Evolutionary conservation across 495 filamentous ascomycete species (phyloP).

Genomic region (Thermothielavioides terrestris): DNA sequence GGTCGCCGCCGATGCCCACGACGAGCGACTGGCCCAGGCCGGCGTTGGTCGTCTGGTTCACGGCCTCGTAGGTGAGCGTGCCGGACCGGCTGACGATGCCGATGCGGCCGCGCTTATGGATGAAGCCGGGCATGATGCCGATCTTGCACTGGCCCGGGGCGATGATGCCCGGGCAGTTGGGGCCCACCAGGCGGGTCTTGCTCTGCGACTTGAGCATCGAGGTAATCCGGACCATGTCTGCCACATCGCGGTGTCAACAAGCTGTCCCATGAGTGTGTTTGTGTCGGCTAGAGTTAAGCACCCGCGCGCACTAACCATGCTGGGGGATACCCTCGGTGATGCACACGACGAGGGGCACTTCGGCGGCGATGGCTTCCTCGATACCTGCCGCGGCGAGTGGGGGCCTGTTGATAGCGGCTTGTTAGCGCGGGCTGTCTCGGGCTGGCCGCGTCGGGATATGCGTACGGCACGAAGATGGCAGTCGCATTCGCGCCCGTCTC

Average conservation of each 20-base stretch:
- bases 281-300: not conserved
- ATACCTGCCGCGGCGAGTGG: slow-evolving; percentile 89
- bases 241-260: slow-evolving; percentile 9
- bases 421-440: not conserved
- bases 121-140: slow-evolving; percentile 99
- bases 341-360: slow-evolving; percentile 88
- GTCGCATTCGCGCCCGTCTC: slow-evolving; percentile 83
- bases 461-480: slow-evolving; percentile 95
- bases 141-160: slow-evolving; percentile 99
- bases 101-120: slow-evolving; percentile 98
- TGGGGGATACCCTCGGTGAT: slow-evolving; percentile 99
- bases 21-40: slow-evolving; percentile 96
- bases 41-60: slow-evolving; percentile 97
- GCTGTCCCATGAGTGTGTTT: too few relatives aligned
- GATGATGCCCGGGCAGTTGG: slow-evolving; percentile 98
- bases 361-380: slow-evolving; percentile 89
- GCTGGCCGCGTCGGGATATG: not conserved
- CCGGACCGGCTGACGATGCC: slow-evolving; percentile 98
- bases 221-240: slow-evolving; percentile 99
- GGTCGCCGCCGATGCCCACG: slow-evolving; percentile 96
- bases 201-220: slow-evolving; percentile 94
- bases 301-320: slow-evolving; percentile 55
- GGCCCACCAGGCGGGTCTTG: slow-evolving; percentile 93
- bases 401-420: slow-evolving; percentile 45
- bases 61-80: slow-evolving; percentile 97